Evolutionary conservation across 306 rosid species (phyloP).

Genomic region (Argentina anserina): DNA sequence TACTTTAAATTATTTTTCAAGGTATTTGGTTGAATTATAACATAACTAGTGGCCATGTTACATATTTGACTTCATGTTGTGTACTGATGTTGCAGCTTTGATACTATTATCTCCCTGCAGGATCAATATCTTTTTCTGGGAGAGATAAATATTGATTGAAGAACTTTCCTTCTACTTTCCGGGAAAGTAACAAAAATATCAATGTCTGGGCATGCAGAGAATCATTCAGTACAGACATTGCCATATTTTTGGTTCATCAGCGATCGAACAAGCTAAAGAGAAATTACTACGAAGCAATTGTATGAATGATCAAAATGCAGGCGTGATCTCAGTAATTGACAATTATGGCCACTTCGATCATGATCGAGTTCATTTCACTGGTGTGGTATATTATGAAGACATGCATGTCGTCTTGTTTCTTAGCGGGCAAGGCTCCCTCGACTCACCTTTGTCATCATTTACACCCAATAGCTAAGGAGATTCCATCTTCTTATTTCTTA

Average conservation of each 20-base stretch:
- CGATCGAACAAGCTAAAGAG: background rate
- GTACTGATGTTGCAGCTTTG: background rate
- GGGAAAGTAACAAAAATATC: background rate
- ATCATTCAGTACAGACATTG: background rate
- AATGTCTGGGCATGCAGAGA: background rate
- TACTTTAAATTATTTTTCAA: background rate
- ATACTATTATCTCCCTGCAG: background rate
- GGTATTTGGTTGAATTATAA: background rate
- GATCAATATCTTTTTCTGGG: background rate
- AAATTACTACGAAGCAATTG: background rate
- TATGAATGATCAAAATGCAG: background rate
- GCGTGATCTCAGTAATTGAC: background rate
- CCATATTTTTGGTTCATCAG: background rate
- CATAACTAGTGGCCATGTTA: background rate
- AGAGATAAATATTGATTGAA: background rate
- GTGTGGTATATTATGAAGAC: constrained; percentile 1
- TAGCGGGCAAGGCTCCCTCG: constrained; percentile 6
- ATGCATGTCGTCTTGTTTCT: constrained; percentile 17
- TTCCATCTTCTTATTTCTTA: background rate
- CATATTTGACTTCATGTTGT: background rate
- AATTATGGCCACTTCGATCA: background rate
- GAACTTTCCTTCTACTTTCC: background rate
- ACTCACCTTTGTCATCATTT: constrained; percentile 3
- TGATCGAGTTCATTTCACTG: background rate
- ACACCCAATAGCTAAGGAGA: background rate